Evolutionary conservation across 140 eudicot species (phyloP).

Genomic region (Erigeron philadelphicus): DNA sequence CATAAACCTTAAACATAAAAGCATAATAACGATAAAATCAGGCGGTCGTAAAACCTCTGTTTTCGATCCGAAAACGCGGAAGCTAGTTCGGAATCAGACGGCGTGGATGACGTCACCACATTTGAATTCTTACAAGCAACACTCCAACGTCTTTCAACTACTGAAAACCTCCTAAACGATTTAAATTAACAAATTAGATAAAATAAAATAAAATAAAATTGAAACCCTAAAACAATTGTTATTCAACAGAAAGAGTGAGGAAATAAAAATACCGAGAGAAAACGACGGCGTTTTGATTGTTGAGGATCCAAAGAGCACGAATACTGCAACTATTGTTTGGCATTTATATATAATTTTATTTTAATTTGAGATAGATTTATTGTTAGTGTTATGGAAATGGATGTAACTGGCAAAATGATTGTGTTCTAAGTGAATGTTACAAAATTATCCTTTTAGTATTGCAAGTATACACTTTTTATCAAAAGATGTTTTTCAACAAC

Average conservation of each 20-base stretch:
- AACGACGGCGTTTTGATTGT: conserved; percentile 51
- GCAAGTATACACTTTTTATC: too few relatives aligned
- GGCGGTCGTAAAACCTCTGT: conserved; percentile 47
- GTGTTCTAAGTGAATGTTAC: too few relatives aligned
- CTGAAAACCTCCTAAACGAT: conserved; percentile 74
- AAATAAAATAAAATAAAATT: background rate
- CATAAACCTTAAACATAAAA: too few relatives aligned
- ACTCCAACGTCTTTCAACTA: conserved; percentile 90
- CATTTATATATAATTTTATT: background rate
- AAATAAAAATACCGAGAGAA: conserved; percentile 50
- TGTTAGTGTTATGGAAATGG: too few relatives aligned
- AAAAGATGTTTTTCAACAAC: too few relatives aligned
- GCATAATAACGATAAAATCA: too few relatives aligned
- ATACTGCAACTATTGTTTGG: conserved; percentile 45
- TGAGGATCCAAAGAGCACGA: conserved; percentile 83
- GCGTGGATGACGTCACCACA: conserved; percentile 35
- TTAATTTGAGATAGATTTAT: too few relatives aligned
- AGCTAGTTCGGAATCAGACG: conserved; percentile 70
- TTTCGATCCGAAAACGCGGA: conserved; percentile 69
- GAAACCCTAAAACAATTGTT: conserved; percentile 24
- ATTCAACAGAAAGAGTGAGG: background rate
- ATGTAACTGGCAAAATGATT: too few relatives aligned
- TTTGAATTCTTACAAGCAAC: conserved; percentile 60
- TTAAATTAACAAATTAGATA: conserved; percentile 19
- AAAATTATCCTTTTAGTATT: too few relatives aligned